Evolutionary conservation across 768 basidiomycete species (phyloP), one percentile per base, ranked within the genome.

Genomic region (Leucosporidium scottii): DNA sequence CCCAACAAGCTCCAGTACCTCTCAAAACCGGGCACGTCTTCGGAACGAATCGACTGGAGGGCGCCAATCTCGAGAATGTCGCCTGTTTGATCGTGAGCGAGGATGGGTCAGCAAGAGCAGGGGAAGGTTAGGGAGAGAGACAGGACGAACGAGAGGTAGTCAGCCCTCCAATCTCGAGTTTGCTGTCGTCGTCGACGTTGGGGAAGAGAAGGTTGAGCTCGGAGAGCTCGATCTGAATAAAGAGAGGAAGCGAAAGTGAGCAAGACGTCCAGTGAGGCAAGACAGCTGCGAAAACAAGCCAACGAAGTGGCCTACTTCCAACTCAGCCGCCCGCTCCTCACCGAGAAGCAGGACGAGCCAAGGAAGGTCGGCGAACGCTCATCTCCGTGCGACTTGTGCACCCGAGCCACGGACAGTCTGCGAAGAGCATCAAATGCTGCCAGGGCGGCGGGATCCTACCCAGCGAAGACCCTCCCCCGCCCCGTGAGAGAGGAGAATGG

Each of bases 31-130:
- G 93, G 89, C 27, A 93, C 85, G 77, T 94, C 91, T 76, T 85
- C 85, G 71, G 86, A 84, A 48, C 91, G 85, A 78, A 98, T 89
- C 70, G 93, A 92, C 82, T 90, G 89, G 81, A 93, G 87, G 23
- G 93, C 91, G 62, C 93, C 94, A 74, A 97, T 87, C 81, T 97
- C 94, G 66, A 99, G 87, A 66, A 96, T 89, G 69, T 93, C 91
- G 68, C 94, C 91, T 93, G 78, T 44, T 7, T 13, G 34, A 34
- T 34, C 5, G 4, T 34, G 34, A 12, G 1, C 13, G 23, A 31
- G 28, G 6, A 12, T 6, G 12, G n/a, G 49, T 20, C 30, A 17
- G 47, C 31, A 5, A 30, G 44, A 39, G 25, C 0, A 2, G 13
- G 13, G 8, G 62, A 31, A 28, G 34, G 34, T 12, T 8, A 36